Evolutionary conservation across 139 green algal genomes (phyloP), one percentile per base, ranked within the genome.

Genomic region (Tetraselmis striata): DNA sequence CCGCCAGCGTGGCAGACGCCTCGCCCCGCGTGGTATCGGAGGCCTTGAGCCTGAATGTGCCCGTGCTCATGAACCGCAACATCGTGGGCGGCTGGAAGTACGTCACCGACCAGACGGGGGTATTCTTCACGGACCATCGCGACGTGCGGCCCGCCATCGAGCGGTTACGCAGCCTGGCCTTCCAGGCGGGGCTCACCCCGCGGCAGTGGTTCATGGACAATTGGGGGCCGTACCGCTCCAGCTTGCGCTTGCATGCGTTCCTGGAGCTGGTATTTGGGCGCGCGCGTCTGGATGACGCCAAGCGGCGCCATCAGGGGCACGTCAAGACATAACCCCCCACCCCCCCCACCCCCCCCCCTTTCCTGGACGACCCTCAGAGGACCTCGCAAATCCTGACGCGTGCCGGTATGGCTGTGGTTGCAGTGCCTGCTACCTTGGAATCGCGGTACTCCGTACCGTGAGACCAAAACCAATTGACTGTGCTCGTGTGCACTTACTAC

Each of bases 61-160:
- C 83, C 30, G 76, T 84, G 22, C 22, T 87, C 11, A 79, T 87
- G 30, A 87, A 87, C 77, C 30, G 30, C 76, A 29, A 87, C 78
- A 84, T 87, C 28, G 29, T 84, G 23, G 83, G 83, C 0, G 83
- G 83, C 27, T 87, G 83, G 83, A 87, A 87, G 27, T 87, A 87
- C 59, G 30, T 81, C 5, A 83, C 78, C 23, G 58, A 81, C 24
- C 27, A 78, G 26, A 84, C 83, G 1, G 83, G 83, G 1, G 83
- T 79, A 31, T 80, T 81, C 29, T 86, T 86, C 31, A 5, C 27
- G 22, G 77, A 80, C 24, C 76, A 67, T 0, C 27, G 28, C 0
- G 67, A 80, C 1, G 80, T 83, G 32, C 29, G 83, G 5, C 28
- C 45, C 2, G 75, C 79, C 0, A 81, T 78, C 58, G 74, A 67